Evolutionary conservation across 257 asterid species (phyloP).

Genomic region (Nicotiana paniculata): DNA sequence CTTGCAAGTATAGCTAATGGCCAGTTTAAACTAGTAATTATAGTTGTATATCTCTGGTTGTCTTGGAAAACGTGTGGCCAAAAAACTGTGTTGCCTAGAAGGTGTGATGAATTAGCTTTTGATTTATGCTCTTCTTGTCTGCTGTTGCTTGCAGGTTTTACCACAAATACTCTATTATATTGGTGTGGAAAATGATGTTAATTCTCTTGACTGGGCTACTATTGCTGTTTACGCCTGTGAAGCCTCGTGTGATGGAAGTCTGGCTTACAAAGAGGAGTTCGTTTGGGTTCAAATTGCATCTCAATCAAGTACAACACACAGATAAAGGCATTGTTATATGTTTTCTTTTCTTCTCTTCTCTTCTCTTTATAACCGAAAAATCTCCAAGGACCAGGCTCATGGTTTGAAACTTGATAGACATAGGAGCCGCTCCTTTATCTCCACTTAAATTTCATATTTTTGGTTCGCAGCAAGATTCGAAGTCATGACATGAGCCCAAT

Average conservation of each 20-base stretch:
- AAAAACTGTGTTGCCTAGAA: no score
- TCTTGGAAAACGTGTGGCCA: background rate
- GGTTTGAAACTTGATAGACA: background rate
- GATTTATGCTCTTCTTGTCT: slow-evolving; percentile 1
- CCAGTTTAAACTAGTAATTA: background rate
- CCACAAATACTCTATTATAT: slow-evolving; percentile 83
- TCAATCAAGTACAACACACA: slow-evolving; percentile 32
- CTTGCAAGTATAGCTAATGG: background rate
- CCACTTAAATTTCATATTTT: background rate
- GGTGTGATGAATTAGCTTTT: background rate
- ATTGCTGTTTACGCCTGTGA: slow-evolving; percentile 80
- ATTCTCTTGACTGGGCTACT: slow-evolving; percentile 92
- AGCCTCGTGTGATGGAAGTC: slow-evolving; percentile 51
- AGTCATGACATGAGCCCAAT: background rate
- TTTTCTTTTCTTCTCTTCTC: no score
- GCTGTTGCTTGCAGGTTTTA: slow-evolving; percentile 49
- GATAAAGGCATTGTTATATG: background rate
- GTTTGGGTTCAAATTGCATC: slow-evolving; percentile 77
- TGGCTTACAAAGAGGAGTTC: slow-evolving; percentile 75
- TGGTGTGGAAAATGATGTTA: slow-evolving; percentile 56
- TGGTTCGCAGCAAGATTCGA: background rate
- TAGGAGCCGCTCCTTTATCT: background rate
- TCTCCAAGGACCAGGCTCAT: background rate
- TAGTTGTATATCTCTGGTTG: background rate
- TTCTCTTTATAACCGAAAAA: no score